Evolutionary conservation across 768 basidiomycete species (phyloP).

Genomic region (Russula dissimulans): DNA sequence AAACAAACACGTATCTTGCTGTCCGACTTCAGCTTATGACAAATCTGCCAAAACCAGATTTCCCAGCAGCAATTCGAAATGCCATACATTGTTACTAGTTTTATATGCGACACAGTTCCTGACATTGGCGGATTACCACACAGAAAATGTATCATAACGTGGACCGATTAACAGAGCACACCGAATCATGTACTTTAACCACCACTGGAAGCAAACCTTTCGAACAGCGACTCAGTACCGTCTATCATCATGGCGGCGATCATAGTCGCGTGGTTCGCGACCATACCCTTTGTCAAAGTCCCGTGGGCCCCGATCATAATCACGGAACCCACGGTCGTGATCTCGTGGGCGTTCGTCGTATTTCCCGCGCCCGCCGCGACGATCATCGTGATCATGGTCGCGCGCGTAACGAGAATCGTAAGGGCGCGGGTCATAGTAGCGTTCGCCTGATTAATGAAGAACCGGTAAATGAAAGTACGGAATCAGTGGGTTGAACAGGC

Average conservation of each 20-base stretch:
- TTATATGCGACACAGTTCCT: neutral
- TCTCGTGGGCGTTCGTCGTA: slow-evolving; percentile 30
- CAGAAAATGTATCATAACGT: neutral
- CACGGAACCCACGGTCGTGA: slow-evolving; percentile 28
- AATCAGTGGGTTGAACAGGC: neutral
- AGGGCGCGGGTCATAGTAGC: slow-evolving; percentile 86
- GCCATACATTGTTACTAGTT: neutral
- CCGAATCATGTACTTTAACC: neutral
- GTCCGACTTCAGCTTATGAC: too few relatives aligned
- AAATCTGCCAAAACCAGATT: neutral
- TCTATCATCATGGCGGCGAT: slow-evolving; percentile 23
- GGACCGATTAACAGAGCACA: neutral
- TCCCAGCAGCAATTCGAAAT: neutral
- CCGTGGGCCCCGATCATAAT: slow-evolving; percentile 17
- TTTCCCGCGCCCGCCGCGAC: slow-evolving; percentile 36
- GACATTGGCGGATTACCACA: neutral
- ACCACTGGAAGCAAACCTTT: neutral
- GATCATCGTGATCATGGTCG: slow-evolving; percentile 43
- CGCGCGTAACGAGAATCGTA: slow-evolving; percentile 83
- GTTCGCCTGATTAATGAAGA: slow-evolving; percentile 43
- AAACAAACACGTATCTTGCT: too few relatives aligned
- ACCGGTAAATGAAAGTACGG: neutral
- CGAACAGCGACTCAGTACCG: slow-evolving; percentile 28
- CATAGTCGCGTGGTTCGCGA: slow-evolving; percentile 25
- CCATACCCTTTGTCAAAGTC: slow-evolving; percentile 27